Base-by-base conservation (phyloP, 805 yeast genomes). In the Candida chauliodis region DNA sequence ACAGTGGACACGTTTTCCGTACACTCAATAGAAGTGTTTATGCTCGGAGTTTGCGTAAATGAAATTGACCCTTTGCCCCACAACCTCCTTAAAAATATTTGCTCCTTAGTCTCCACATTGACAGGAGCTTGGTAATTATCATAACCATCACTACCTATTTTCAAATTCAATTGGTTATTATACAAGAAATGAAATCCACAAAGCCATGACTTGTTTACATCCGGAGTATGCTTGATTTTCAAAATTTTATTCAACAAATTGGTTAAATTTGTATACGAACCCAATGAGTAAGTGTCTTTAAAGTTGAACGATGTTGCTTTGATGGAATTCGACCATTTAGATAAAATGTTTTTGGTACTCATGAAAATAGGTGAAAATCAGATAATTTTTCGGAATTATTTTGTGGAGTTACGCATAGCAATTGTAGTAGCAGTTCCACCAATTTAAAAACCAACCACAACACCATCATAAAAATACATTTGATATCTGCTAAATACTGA, bases 31-130 rank as follows among this genome's bases (percentile, higher is more conserved):
- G 73, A 20, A n/a, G 41, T 14, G 24, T 33, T 24, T 6, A 41
- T 20, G 8, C 63, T 57, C 19, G 62, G 44, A 31, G 47, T 41
- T 2, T 44, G 43, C 24, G 55, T 44, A 45, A 72, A 75, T 17
- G 59, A 55, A 23, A 89, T 61, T 16, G 69, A 58, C 2, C 96
- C 96, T 22, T 81, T 76, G 0, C 75, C 79, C 96, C 96, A 89
- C 76, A 90, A 71, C 17, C 96, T 65, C 43, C 91, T 60, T 22
- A 57, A 61, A 49, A 73, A 83, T 15, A 60, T 59, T 21, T 56
- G 48, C 8, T 43, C 43, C 3, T 46, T 41, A 8, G 39, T 40
- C 4, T 31, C 37, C 7, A 16, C 13, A 33, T 42, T 43, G 1
- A 58, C 50, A 0, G 95, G 95, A 0, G 89, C 78, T 52, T 84